Percentiles rank a stretch among this genome's conserved stretches.
phyloP scores from a whole-genome alignment of 2,329 filamentous ascomycete genomes.

The Penicillium sp. region DNA sequence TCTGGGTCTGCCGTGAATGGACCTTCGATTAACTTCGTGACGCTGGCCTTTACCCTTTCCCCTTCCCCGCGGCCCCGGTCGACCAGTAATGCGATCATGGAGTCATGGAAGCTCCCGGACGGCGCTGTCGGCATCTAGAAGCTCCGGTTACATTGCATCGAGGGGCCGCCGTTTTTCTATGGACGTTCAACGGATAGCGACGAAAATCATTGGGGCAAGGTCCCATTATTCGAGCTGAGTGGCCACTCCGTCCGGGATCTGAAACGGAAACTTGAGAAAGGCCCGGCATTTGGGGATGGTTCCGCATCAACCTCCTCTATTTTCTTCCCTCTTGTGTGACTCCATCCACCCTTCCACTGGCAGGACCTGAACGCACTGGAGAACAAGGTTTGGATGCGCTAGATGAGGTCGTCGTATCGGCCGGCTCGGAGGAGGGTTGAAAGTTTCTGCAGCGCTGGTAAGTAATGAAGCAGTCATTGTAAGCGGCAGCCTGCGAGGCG shows the following conservation, averaged over 20 bases:
- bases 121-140: conserved; percentile 14
- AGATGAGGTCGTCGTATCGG: neutral
- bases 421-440: neutral
- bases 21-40: conserved; percentile 12
- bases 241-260: conserved; percentile 2
- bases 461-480: neutral
- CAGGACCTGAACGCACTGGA: neutral
- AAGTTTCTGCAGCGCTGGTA: conserved; percentile 4
- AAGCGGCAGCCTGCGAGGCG: neutral
- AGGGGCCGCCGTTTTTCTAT: conserved; percentile 1
- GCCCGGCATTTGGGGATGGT: conserved; percentile 4
- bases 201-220: conserved; percentile 2
- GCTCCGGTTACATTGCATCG: conserved; percentile 28
- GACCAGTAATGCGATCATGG: neutral
- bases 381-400: conserved; percentile 11
- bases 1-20: conserved; percentile 10
- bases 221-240: conserved; percentile 4
- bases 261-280: conserved; percentile 4
- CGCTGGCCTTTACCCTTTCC: neutral
- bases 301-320: conserved; percentile 9
- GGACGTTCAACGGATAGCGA: neutral
- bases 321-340: conserved; percentile 14
- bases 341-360: neutral
- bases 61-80: neutral
- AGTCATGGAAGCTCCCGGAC: neutral